These are phyloP conservation scores for Acanthochlamys bracteata DNA, from an alignment of 106 monocot species.

Conservation along the genomic window DNA sequence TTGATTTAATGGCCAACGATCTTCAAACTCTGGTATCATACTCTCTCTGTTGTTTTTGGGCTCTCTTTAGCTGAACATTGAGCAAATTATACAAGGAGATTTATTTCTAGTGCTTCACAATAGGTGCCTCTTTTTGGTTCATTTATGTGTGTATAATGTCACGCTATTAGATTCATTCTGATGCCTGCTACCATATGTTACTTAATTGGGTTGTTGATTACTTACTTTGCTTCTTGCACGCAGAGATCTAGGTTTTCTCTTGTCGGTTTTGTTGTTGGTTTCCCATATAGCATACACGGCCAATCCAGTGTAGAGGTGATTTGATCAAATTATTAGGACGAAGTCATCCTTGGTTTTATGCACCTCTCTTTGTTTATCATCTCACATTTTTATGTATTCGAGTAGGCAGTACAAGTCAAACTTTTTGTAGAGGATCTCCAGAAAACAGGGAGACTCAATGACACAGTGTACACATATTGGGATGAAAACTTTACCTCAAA, in stretches of 20 bases:
- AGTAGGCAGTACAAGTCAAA: conserved; percentile 61
- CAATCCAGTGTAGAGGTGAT: conserved; percentile 43
- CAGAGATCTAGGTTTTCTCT: conserved; percentile 58
- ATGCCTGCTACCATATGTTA: too few species aligned
- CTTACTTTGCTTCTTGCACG: neutral
- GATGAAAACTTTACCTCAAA: conserved; percentile 88
- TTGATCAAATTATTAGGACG: neutral
- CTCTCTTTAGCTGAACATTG: too few species aligned
- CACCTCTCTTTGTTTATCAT: neutral
- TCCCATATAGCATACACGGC: conserved; percentile 49
- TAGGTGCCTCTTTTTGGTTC: too few species aligned
- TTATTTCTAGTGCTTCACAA: too few species aligned
- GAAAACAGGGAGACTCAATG: conserved; percentile 57
- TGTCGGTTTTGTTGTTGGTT: conserved; percentile 67
- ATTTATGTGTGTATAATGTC: too few species aligned
- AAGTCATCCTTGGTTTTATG: neutral
- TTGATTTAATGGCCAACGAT: conserved; percentile 67
- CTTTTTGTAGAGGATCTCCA: conserved; percentile 61
- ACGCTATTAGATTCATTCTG: too few species aligned
- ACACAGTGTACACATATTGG: conserved; percentile 69
- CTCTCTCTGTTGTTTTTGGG: conserved; percentile 1
- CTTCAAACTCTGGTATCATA: conserved; percentile 61
- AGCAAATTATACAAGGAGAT: too few species aligned
- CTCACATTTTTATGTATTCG: conserved; percentile 8
- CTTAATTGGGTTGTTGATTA: too few species aligned